phyloP scores from a whole-genome alignment of 495 filamentous ascomycete genomes.

The Xylaria acuta region DNA sequence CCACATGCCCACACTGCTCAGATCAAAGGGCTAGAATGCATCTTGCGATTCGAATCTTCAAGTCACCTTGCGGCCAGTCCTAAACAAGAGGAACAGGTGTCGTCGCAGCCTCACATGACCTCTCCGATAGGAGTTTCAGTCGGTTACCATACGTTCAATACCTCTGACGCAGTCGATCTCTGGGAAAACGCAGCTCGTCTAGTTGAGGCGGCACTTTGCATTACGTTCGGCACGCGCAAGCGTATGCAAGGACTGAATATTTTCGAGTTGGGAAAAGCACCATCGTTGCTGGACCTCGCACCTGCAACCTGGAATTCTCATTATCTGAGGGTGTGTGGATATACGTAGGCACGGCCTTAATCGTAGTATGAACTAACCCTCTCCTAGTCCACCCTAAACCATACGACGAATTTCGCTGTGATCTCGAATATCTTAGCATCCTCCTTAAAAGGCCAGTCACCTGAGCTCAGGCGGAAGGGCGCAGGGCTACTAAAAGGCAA shows the following conservation, averaged over 20 bases:
- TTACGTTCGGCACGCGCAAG: conserved; percentile 27
- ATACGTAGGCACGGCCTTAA: neutral
- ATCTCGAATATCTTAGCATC: conserved; percentile 38
- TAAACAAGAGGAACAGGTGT: neutral
- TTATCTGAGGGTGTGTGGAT: conserved; percentile 46
- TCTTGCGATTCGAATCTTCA: conserved; percentile 30
- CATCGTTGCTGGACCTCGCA: conserved; percentile 50
- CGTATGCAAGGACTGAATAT: conserved; percentile 6
- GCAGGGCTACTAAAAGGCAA: conserved; percentile 17
- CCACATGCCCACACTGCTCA: conserved; percentile 40
- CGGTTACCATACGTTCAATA: neutral
- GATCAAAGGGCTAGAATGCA: conserved; percentile 42
- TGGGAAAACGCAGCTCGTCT: conserved; percentile 37
- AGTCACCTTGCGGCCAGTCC: neutral
- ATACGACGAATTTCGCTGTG: conserved; percentile 28
- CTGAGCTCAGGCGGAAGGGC: conserved; percentile 32
- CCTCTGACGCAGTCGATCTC: neutral
- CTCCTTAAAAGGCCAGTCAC: conserved; percentile 30
- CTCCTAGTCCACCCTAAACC: conserved; percentile 35
- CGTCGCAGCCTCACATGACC: neutral
- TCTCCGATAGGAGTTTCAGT: neutral
- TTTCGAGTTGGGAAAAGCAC: conserved; percentile 23
- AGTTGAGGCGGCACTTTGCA: conserved; percentile 44
- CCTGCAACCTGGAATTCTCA: conserved; percentile 53
- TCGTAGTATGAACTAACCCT: conserved; percentile 23